A percentile compares a stretch with the other conserved stretches of the same genome.
Conservation (phyloP, 495 filamentous ascomycete species). For the Xylaria sp. region DNA sequence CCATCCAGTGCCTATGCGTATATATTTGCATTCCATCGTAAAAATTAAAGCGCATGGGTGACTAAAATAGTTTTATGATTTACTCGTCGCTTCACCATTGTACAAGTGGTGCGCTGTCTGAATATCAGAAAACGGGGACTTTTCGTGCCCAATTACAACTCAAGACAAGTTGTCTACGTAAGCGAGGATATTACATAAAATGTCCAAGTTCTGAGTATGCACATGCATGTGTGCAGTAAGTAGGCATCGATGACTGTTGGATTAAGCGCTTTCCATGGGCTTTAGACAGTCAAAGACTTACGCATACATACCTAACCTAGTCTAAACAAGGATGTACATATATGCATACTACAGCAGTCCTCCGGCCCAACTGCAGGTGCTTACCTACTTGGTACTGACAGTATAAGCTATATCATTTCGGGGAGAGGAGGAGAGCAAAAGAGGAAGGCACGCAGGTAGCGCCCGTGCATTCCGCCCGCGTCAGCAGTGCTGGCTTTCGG, state of each 20-base stretch:
- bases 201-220: not conserved
- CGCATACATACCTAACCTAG: no score
- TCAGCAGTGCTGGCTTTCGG: not conserved
- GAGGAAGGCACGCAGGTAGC: slow-evolving; percentile 3
- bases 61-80: not conserved
- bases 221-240: no score
- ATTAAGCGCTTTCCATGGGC: not conserved
- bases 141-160: not conserved
- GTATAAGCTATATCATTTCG: not conserved
- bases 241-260: not conserved
- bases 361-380: not conserved
- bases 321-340: not conserved
- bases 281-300: not conserved
- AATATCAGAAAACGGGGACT: not conserved
- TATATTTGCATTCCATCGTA: not conserved
- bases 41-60: not conserved
- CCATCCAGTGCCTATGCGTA: not conserved
- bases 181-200: not conserved
- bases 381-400: not conserved
- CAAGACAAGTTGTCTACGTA: not conserved
- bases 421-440: not conserved
- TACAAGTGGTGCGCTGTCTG: not conserved
- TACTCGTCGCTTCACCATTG: not conserved
- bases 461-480: not conserved
- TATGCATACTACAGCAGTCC: not conserved